A percentile compares a stretch with the other conserved stretches of the same genome.
Evolutionary conservation across 345 rosid species (phyloP).

Genomic region (Lenwebbia sp.): DNA sequence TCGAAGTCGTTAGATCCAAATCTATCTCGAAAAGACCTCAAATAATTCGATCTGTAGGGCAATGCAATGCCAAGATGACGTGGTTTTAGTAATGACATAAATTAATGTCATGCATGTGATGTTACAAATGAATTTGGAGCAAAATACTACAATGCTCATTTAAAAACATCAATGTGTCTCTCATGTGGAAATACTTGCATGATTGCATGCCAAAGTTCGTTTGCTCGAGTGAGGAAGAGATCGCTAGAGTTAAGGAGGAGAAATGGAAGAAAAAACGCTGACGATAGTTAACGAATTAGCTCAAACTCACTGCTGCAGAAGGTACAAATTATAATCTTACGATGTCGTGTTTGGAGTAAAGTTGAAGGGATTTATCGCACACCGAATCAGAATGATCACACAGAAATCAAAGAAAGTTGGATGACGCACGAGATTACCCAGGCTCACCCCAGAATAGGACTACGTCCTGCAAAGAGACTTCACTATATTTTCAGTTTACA

Average conservation of each 20-base stretch:
- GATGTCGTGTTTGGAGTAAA: slow-evolving; percentile 4
- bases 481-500: too few relatives aligned
- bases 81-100: neutral
- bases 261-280: neutral
- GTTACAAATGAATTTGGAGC: neutral
- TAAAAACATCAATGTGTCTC: too few relatives aligned
- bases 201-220: neutral
- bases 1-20: neutral
- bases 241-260: neutral
- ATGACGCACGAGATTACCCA: too few relatives aligned
- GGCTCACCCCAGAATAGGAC: too few relatives aligned
- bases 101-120: neutral
- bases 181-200: neutral
- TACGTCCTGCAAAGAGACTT: too few relatives aligned
- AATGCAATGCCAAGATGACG: neutral
- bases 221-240: neutral
- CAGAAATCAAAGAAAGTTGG: too few relatives aligned
- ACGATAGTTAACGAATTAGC: neutral
- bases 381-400: too few relatives aligned
- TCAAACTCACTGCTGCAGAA: neutral
- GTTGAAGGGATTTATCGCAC: too few relatives aligned
- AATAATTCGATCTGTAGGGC: neutral
- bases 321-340: slow-evolving; percentile 5
- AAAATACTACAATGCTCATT: neutral
- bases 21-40: neutral